Conservation (phyloP, 148 eudicot genomes). For the Chenopodium album region DNA sequence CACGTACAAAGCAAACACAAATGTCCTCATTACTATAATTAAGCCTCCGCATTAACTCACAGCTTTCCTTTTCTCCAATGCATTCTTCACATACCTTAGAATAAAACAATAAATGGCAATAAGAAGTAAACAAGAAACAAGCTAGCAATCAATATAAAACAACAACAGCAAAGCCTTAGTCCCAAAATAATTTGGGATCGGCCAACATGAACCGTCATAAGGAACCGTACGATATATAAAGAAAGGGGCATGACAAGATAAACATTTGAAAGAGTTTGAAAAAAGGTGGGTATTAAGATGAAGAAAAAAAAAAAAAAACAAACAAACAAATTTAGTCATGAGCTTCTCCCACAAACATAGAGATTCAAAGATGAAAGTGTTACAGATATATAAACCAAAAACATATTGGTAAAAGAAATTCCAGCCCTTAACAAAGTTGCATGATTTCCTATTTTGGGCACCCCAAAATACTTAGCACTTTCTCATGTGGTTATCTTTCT, state of each 20-base stretch:
- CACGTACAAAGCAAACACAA: conserved; percentile 74
- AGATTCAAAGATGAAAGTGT: background rate
- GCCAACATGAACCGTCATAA: no score
- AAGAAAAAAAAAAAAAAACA: background rate
- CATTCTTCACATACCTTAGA: conserved; percentile 82
- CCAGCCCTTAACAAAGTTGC: background rate
- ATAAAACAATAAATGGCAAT: conserved; percentile 8
- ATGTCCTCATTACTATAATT: conserved; percentile 88
- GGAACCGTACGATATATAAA: no score
- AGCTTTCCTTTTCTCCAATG: conserved; percentile 94
- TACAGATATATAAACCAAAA: background rate
- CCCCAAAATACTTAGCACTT: background rate
- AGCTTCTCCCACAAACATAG: background rate
- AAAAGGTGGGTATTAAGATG: no score
- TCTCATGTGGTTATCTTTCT: background rate
- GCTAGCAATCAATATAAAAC: background rate
- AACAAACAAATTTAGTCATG: background rate
- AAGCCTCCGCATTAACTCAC: conserved; percentile 76
- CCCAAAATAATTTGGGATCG: no score
- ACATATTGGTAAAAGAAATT: background rate
- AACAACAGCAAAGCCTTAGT: no score
- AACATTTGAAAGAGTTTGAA: no score
- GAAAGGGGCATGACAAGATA: no score
- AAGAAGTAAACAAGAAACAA: conserved; percentile 13
- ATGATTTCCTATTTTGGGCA: background rate